Percentiles rank a stretch among this genome's conserved stretches.
These are phyloP conservation scores for Podospora bellae-mahoneyi DNA, from an alignment of 495 filamentous ascomycete species.

Conservation along the genomic window DNA sequence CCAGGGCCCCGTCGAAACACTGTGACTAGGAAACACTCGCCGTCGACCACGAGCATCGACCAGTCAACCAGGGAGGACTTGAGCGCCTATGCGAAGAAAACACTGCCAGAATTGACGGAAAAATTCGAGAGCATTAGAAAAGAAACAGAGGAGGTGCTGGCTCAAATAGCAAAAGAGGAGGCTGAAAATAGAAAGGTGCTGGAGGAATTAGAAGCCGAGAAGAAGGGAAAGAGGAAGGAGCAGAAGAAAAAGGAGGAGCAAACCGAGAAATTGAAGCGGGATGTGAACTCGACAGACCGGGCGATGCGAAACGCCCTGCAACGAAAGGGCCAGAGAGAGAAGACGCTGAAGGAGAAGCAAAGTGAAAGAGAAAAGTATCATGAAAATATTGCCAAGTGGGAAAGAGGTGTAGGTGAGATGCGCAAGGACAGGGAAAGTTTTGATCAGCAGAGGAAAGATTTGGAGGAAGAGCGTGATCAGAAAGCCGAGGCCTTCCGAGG, in stretches of 20 bases:
- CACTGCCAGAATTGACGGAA: slow-evolving; percentile 59
- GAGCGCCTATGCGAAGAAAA: slow-evolving; percentile 42
- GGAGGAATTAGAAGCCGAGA: slow-evolving; percentile 67
- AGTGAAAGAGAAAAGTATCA: slow-evolving; percentile 56
- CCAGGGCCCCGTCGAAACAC: slow-evolving; percentile 60
- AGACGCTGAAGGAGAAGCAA: slow-evolving; percentile 69
- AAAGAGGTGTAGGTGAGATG: slow-evolving; percentile 52
- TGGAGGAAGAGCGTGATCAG: slow-evolving; percentile 41
- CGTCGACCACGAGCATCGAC: slow-evolving; percentile 61
- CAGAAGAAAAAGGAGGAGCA: slow-evolving; percentile 83
- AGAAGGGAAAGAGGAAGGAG: slow-evolving; percentile 68
- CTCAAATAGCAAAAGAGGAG: slow-evolving; percentile 59
- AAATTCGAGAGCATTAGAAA: slow-evolving; percentile 66
- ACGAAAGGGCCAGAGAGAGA: slow-evolving; percentile 75
- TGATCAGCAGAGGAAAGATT: slow-evolving; percentile 41
- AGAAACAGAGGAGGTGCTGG: slow-evolving; percentile 61
- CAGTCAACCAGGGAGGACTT: slow-evolving; percentile 46
- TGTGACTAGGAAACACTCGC: slow-evolving; percentile 71
- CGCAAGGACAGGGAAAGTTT: slow-evolving; percentile 40
- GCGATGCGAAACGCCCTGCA: slow-evolving; percentile 80
- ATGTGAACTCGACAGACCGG: slow-evolving; percentile 76
- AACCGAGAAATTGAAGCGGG: slow-evolving; percentile 74
- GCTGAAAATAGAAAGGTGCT: slow-evolving; percentile 64
- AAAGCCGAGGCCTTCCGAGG: slow-evolving; percentile 33
- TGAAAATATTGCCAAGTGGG: slow-evolving; percentile 56